phyloP scores from a whole-genome alignment of 2,329 filamentous ascomycete species.

The Plenodomus tracheiphilus region DNA sequence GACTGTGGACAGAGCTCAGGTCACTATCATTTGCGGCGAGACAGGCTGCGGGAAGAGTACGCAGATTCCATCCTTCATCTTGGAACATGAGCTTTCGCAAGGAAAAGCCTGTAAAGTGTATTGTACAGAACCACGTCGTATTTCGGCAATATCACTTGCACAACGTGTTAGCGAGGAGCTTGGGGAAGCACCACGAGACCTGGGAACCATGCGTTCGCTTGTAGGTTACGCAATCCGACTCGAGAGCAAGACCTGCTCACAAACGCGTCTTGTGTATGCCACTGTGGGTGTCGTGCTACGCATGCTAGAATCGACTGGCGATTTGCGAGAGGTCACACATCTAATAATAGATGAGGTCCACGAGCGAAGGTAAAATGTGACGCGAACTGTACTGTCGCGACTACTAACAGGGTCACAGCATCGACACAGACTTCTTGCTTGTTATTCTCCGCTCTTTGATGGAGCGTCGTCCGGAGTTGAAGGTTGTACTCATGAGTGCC shows the following conservation, averaged over 20 bases:
- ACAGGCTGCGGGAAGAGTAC: slow-evolving; percentile 98
- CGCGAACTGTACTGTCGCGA: not conserved
- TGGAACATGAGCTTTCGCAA: slow-evolving; percentile 82
- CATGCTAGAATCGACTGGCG: slow-evolving; percentile 89
- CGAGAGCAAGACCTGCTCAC: slow-evolving; percentile 80
- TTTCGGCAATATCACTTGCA: slow-evolving; percentile 93
- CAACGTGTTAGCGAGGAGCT: slow-evolving; percentile 93
- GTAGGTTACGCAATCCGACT: slow-evolving; percentile 94
- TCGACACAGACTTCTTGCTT: slow-evolving; percentile 94
- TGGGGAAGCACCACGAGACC: slow-evolving; percentile 78
- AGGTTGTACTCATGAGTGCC: slow-evolving; percentile 95
- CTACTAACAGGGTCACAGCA: slow-evolving; percentile 53
- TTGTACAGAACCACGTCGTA: slow-evolving; percentile 91
- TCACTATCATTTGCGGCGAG: slow-evolving; percentile 93
- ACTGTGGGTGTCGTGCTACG: slow-evolving; percentile 92
- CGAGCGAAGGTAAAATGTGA: slow-evolving; percentile 63
- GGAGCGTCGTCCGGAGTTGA: slow-evolving; percentile 75
- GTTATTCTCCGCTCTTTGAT: slow-evolving; percentile 88
- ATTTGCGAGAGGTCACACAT: slow-evolving; percentile 88
- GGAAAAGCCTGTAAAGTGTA: slow-evolving; percentile 88
- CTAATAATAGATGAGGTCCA: slow-evolving; percentile 97
- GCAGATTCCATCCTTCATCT: slow-evolving; percentile 89
- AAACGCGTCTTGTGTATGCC: slow-evolving; percentile 86
- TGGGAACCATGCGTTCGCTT: slow-evolving; percentile 81
- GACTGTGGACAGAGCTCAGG: slow-evolving; percentile 77